A percentile compares a stretch with the other conserved stretches of the same genome.
phyloP scores from a whole-genome alignment of 2,329 filamentous ascomycete species.

The Aureobasidium sp. region DNA sequence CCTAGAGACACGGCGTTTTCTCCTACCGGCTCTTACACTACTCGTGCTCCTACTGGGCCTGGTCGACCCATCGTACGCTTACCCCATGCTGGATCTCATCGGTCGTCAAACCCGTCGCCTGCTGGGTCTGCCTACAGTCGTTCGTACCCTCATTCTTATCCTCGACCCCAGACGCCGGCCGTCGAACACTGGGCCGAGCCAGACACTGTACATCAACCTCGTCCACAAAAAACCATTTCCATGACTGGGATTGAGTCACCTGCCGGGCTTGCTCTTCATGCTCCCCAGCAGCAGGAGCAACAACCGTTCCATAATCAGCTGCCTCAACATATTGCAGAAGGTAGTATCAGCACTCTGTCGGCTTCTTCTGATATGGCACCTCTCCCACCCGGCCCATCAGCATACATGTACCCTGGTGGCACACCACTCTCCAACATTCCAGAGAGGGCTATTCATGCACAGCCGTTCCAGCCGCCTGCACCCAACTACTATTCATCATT shows the following conservation, averaged over 20 bases:
- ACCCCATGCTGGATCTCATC: conserved; percentile 50
- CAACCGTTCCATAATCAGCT: conserved; percentile 93
- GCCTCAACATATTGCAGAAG: conserved; percentile 60
- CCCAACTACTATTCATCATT: conserved; percentile 54
- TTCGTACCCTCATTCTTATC: conserved; percentile 35
- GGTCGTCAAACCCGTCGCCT: conserved; percentile 25
- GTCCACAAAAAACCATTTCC: conserved; percentile 88
- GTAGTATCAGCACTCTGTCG: conserved; percentile 28
- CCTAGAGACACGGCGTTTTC: conserved; percentile 69
- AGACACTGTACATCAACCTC: conserved; percentile 83
- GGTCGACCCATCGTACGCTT: conserved; percentile 69
- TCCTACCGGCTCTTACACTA: conserved; percentile 62
- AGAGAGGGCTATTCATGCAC: conserved; percentile 83
- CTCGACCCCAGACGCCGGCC: conserved; percentile 45
- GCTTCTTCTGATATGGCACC: conserved; percentile 42
- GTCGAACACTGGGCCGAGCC: conserved; percentile 53
- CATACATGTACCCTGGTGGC: conserved; percentile 56
- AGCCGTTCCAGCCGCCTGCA: conserved; percentile 66
- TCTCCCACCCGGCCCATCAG: conserved; percentile 36
- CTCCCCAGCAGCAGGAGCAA: conserved; percentile 58
- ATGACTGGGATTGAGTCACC: conserved; percentile 89
- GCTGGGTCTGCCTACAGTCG: conserved; percentile 27
- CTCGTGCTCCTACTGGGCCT: conserved; percentile 45
- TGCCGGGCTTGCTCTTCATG: conserved; percentile 45
- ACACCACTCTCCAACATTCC: conserved; percentile 88